These are phyloP conservation scores for Arctium lappa DNA, from an alignment of 129 eudicot species.

Conservation along the genomic window DNA sequence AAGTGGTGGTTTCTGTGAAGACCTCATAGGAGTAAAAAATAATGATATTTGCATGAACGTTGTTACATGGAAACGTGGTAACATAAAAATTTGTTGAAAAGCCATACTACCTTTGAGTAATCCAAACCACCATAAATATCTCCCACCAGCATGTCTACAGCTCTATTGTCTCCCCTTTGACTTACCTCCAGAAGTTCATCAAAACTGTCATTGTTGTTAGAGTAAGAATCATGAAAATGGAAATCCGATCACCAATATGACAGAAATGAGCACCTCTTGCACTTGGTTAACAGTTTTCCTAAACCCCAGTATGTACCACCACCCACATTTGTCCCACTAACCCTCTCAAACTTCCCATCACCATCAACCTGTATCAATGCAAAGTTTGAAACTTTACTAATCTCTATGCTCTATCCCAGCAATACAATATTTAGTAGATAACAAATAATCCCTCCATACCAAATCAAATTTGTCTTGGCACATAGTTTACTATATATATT, in stretches of 20 bases:
- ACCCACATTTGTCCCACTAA: slow-evolving; percentile 99
- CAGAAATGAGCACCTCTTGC: slow-evolving; percentile 59
- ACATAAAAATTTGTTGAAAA: neutral
- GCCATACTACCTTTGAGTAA: slow-evolving; percentile 72
- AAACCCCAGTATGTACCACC: slow-evolving; percentile 99
- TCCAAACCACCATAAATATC: slow-evolving; percentile 98
- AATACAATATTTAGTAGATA: neutral
- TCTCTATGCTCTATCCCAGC: neutral
- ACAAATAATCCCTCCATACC: neutral
- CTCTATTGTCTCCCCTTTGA: slow-evolving; percentile 72
- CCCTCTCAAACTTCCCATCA: slow-evolving; percentile 88
- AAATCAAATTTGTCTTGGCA: neutral
- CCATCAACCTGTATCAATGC: slow-evolving; percentile 77
- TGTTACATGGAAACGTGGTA: neutral
- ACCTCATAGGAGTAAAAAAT: neutral
- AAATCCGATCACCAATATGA: neutral
- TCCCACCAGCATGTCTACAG: slow-evolving; percentile 96
- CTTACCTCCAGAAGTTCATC: neutral
- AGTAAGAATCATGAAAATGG: neutral
- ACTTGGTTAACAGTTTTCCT: slow-evolving; percentile 86
- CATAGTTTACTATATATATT: neutral
- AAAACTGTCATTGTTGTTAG: slow-evolving; percentile 28
- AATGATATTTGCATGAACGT: neutral
- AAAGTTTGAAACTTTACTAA: neutral
- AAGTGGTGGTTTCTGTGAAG: neutral